Conservation (phyloP, 208 protist genomes). For the Crithidia fasciculata region DNA sequence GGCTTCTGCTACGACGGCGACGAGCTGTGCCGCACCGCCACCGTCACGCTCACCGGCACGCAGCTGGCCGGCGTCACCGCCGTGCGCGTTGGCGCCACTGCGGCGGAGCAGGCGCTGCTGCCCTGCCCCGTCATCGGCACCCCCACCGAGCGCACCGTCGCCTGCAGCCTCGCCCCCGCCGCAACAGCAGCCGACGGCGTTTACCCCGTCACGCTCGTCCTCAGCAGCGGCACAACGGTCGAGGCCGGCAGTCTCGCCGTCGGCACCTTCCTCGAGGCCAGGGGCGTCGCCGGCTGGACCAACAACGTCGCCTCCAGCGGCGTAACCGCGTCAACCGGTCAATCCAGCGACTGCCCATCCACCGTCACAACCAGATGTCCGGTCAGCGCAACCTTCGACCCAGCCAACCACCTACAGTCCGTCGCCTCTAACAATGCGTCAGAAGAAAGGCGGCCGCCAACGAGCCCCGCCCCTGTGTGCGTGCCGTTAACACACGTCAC, state of each 20-base stretch:
- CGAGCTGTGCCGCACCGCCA: no score
- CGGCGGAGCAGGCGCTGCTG: no score
- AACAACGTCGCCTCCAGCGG: neutral
- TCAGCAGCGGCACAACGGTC: slow-evolving; percentile 3
- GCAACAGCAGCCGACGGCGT: slow-evolving; percentile 9
- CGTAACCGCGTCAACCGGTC: slow-evolving; percentile 10
- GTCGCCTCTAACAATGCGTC: slow-evolving; percentile 38
- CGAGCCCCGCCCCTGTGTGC: slow-evolving; percentile 18
- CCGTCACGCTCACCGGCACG: no score
- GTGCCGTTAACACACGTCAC: slow-evolving; percentile 1
- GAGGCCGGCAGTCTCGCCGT: slow-evolving; percentile 1
- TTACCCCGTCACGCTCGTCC: slow-evolving; percentile 11
- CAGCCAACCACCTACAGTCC: slow-evolving; percentile 14
- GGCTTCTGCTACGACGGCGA: no score
- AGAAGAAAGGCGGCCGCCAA: neutral
- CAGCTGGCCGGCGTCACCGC: no score
- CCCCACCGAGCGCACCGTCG: slow-evolving; percentile 11
- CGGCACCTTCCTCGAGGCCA: slow-evolving; percentile 20
- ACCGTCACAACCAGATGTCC: no score
- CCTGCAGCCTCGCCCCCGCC: slow-evolving; percentile 25
- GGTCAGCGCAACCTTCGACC: no score
- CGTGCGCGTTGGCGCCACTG: no score
- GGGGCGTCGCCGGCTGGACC: no score
- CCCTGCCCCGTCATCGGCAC: no score
- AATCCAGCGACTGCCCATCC: no score